Conservation (phyloP, 805 yeast genomes). For the Candida andamanensis region DNA sequence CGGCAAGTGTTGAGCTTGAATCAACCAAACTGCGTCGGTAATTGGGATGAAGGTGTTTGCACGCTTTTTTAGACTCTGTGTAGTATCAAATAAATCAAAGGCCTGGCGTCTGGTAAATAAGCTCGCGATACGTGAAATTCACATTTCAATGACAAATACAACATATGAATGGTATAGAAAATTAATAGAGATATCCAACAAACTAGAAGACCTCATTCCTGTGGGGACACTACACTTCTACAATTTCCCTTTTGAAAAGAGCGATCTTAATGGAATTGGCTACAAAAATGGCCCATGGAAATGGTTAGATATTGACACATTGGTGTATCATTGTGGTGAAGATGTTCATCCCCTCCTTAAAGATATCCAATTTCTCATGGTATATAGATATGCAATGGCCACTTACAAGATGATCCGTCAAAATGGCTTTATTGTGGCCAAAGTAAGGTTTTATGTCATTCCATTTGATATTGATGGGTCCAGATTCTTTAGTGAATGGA, state of each 20-base stretch:
- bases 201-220: conserved; percentile 34
- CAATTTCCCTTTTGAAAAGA: conserved; percentile 37
- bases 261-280: conserved; percentile 26
- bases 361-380: conserved; percentile 41
- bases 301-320: conserved; percentile 50
- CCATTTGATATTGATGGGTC: conserved; percentile 41
- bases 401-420: conserved; percentile 33
- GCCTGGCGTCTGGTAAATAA: no score
- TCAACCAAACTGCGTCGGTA: no score
- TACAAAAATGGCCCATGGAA: conserved; percentile 36
- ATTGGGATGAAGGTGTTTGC: no score
- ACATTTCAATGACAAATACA: not conserved
- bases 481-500: conserved; percentile 27
- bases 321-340: conserved; percentile 13
- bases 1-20: no score
- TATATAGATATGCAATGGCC: conserved; percentile 36
- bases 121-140: no score
- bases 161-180: conserved; percentile 3
- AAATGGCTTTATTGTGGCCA: conserved; percentile 15
- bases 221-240: conserved; percentile 46
- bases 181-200: conserved; percentile 31
- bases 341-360: conserved; percentile 21
- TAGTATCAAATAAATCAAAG: no score
- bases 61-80: no score
- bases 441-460: conserved; percentile 44